These are phyloP conservation scores for Rhodotorula sp. DNA, from an alignment of 1,284 basidiomycete genomes.

Conservation along the genomic window DNA sequence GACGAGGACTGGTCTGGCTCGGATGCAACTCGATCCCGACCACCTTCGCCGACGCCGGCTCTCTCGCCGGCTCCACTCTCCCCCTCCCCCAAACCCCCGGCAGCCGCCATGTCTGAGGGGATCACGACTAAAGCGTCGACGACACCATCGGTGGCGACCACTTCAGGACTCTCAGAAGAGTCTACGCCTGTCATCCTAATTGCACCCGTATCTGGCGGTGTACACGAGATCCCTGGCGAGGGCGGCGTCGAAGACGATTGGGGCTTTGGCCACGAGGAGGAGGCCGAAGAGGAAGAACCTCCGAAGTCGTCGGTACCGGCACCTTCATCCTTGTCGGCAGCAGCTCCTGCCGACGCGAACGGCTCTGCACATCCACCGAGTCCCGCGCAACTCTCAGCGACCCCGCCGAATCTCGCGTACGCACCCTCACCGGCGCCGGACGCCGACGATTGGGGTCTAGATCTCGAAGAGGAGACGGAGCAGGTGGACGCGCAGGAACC, in stretches of 20 bases:
- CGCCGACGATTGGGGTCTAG: neutral
- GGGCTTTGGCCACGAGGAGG: constrained; percentile 2
- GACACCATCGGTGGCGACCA: no score
- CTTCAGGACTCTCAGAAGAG: no score
- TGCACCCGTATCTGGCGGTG: neutral
- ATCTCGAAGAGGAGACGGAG: neutral
- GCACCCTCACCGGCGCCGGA: neutral
- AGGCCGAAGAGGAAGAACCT: neutral
- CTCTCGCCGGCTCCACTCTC: neutral
- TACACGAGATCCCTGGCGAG: neutral
- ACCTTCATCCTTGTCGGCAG: no score
- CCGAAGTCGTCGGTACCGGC: neutral
- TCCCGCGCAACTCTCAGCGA: neutral
- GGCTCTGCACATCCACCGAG: no score
- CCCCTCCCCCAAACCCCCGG: neutral
- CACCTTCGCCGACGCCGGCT: neutral
- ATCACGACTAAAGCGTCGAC: neutral
- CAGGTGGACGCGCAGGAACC: neutral
- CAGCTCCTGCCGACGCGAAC: no score
- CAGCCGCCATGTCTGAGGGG: neutral
- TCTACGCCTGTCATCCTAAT: no score
- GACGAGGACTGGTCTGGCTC: constrained; percentile 11
- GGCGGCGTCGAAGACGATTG: constrained; percentile 2
- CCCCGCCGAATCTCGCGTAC: neutral
- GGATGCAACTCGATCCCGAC: neutral